Percentiles rank a stretch among this genome's conserved stretches.
phyloP scores from a whole-genome alignment of 1,139 yeast genomes.

The Debaryomyces psychrophilus region DNA sequence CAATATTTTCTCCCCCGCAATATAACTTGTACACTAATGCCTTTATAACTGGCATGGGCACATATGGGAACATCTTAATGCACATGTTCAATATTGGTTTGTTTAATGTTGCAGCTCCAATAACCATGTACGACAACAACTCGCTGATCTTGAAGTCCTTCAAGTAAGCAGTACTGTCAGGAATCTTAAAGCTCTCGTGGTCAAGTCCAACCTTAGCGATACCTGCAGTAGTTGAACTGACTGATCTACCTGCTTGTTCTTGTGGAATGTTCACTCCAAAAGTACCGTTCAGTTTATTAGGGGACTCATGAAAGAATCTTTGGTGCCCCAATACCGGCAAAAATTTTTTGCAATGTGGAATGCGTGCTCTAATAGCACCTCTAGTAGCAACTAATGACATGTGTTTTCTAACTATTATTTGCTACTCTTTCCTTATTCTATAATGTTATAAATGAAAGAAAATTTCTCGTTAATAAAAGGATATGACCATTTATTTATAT shows the following conservation, averaged over 20 bases:
- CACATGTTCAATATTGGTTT: conserved; percentile 62
- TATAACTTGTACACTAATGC: conserved; percentile 78
- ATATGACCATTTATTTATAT: conserved; percentile 6
- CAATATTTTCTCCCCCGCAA: conserved; percentile 85
- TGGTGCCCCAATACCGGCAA: not conserved
- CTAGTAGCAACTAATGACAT: conserved; percentile 7
- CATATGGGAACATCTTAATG: conserved; percentile 69
- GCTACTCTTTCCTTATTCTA: not conserved
- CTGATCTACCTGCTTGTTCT: not conserved
- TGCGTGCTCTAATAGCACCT: conserved; percentile 1
- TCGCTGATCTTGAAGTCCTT: conserved; percentile 42
- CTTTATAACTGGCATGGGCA: conserved; percentile 73
- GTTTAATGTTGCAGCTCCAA: conserved; percentile 68
- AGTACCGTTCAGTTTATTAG: conserved; percentile 20
- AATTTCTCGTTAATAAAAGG: not conserved
- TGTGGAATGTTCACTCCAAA: conserved; percentile 9
- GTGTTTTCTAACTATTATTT: not conserved
- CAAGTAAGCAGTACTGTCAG: conserved; percentile 30
- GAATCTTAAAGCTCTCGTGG: conserved; percentile 5
- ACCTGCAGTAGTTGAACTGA: conserved; percentile 4
- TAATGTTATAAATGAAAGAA: not conserved
- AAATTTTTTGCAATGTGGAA: conserved; percentile 1
- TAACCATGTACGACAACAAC: conserved; percentile 62
- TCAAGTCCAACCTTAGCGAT: conserved; percentile 7
- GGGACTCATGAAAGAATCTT: conserved; percentile 23